These are phyloP conservation scores for Xylariaceae sp. DNA, from an alignment of 2,329 filamentous ascomycete genomes.

Conservation along the genomic window DNA sequence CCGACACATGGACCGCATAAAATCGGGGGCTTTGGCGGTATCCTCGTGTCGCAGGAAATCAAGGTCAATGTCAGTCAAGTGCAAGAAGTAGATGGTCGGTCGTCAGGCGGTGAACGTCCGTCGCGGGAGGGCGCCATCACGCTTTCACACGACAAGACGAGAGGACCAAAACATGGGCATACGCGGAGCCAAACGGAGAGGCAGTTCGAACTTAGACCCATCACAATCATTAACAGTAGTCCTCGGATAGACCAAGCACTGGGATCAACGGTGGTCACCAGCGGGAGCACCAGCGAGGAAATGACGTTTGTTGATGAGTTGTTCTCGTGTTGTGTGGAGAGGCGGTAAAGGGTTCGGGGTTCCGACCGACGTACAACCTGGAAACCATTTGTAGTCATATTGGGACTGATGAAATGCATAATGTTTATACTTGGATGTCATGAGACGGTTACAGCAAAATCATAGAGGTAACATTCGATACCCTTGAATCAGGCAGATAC, in stretches of 20 bases:
- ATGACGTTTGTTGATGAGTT: constrained; percentile 32
- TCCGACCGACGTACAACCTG: no score
- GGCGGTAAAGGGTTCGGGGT: constrained; percentile 10
- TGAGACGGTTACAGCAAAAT: no score
- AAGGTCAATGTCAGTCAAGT: constrained; percentile 47
- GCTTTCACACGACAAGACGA: not conserved
- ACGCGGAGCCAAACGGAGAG: not conserved
- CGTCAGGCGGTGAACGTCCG: not conserved
- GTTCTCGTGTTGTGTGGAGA: constrained; percentile 27
- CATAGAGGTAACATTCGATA: no score
- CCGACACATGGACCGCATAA: constrained; percentile 14
- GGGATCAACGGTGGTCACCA: constrained; percentile 33
- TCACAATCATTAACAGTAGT: constrained; percentile 18
- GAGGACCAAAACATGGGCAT: not conserved
- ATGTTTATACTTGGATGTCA: no score
- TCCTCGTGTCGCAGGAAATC: constrained; percentile 62
- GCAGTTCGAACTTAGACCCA: constrained; percentile 1
- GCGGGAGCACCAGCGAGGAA: constrained; percentile 34
- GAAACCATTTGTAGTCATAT: no score
- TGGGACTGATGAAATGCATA: no score
- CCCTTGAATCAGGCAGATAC: no score
- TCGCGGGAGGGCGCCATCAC: constrained; percentile 1
- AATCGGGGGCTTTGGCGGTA: constrained; percentile 46
- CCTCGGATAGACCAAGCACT: constrained; percentile 14
- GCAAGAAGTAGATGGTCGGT: constrained; percentile 23